These are phyloP conservation scores for Jackrogersella multiformis DNA, from an alignment of 495 filamentous ascomycete species.

Conservation along the genomic window DNA sequence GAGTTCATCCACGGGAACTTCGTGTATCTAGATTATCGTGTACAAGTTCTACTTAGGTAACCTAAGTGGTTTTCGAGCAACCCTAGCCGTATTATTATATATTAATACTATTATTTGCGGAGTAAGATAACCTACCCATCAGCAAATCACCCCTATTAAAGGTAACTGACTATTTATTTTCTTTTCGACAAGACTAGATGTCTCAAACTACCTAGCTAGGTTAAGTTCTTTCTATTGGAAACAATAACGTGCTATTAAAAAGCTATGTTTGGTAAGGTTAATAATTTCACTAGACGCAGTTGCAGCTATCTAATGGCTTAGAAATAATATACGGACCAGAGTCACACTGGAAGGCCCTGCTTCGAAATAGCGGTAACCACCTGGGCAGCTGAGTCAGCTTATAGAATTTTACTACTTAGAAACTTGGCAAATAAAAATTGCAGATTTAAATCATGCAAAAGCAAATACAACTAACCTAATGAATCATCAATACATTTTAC, in stretches of 20 bases:
- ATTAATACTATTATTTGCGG: too few relatives aligned
- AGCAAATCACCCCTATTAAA: too few relatives aligned
- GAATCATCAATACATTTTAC: not conserved
- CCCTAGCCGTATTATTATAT: too few relatives aligned
- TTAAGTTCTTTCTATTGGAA: too few relatives aligned
- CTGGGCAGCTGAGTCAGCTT: slow-evolving; percentile 1
- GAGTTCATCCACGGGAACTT: not conserved
- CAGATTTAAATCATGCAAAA: not conserved
- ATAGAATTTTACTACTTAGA: not conserved
- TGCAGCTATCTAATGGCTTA: not conserved
- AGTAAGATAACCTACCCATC: too few relatives aligned
- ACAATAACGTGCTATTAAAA: too few relatives aligned
- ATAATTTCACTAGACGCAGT: too few relatives aligned
- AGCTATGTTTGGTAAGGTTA: too few relatives aligned
- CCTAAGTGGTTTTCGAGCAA: too few relatives aligned
- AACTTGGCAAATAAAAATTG: not conserved
- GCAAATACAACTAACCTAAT: not conserved
- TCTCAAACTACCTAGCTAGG: not conserved
- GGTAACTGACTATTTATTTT: too few relatives aligned
- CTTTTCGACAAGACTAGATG: too few relatives aligned
- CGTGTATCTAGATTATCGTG: not conserved
- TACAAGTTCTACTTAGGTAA: not conserved
- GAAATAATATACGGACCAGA: not conserved
- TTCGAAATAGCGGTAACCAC: not conserved
- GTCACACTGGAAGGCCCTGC: not conserved